Evolutionary conservation across 73 alveolate genomes (phyloP).

Genomic region (Paramecium primaurelia): DNA sequence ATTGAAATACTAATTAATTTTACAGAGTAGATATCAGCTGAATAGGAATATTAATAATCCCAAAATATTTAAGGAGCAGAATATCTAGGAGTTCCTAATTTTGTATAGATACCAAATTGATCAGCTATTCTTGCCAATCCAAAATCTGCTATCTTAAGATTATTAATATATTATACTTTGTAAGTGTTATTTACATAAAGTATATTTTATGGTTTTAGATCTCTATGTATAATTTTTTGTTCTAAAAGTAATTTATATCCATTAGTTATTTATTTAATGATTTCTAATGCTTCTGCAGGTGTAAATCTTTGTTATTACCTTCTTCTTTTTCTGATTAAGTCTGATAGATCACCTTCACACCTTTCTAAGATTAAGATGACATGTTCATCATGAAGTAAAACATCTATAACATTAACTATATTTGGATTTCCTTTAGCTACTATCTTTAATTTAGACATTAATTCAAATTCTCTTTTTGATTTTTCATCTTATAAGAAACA

Average conservation of each 20-base stretch:
- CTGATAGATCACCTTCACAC: background rate
- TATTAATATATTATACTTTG: background rate
- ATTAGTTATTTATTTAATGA: background rate
- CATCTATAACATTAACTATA: background rate
- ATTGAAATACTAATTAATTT: background rate
- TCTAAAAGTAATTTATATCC: background rate
- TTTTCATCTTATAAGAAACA: background rate
- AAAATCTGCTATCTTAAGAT: background rate
- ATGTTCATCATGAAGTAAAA: background rate
- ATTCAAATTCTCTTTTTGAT: background rate
- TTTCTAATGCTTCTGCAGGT: background rate
- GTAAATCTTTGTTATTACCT: background rate
- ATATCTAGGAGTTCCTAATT: background rate
- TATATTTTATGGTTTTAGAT: background rate
- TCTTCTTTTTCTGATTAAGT: background rate
- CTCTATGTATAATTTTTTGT: background rate
- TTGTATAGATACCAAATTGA: background rate
- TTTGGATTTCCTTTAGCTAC: background rate
- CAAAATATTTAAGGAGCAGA: background rate
- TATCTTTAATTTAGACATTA: background rate
- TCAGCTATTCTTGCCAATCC: background rate
- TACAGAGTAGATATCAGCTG: background rate
- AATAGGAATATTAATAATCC: background rate
- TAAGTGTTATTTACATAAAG: background rate
- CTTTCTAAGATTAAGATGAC: background rate